Evolutionary conservation across 257 asterid genomes (phyloP).

Genomic region (Agastache rugosa): DNA sequence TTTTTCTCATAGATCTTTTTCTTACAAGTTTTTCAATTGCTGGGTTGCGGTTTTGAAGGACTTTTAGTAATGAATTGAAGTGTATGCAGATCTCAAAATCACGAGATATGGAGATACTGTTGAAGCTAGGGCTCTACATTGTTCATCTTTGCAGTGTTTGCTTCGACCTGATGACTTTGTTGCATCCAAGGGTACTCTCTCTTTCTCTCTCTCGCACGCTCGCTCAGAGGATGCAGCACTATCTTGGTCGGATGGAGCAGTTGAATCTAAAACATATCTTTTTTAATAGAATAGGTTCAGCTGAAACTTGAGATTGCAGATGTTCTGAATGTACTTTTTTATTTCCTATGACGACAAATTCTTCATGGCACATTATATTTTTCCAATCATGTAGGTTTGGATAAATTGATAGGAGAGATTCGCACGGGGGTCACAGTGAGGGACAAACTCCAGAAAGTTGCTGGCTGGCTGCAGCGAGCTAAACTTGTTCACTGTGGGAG

Average conservation of each 20-base stretch:
- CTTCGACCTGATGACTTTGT: conserved; percentile 54
- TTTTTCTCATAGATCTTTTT: background rate
- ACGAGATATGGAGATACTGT: conserved; percentile 58
- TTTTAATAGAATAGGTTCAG: too few species aligned
- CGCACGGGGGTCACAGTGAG: conserved; percentile 51
- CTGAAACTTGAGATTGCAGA: background rate
- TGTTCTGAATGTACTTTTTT: background rate
- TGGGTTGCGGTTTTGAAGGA: background rate
- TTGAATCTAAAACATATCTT: background rate
- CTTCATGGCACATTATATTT: conserved; percentile 15
- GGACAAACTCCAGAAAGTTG: conserved; percentile 64
- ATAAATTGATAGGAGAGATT: conserved; percentile 47
- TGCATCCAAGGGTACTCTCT: conserved; percentile 51
- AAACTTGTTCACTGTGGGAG: conserved; percentile 54
- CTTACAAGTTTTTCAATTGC: background rate
- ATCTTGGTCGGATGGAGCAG: background rate
- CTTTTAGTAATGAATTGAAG: conserved; percentile 9
- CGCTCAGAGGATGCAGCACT: background rate
- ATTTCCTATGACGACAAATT: background rate
- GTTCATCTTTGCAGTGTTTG: conserved; percentile 61
- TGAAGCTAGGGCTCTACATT: conserved; percentile 71
- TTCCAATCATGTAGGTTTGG: conserved; percentile 44
- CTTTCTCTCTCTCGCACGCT: conserved; percentile 16
- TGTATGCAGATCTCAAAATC: conserved; percentile 61
- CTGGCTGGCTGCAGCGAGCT: conserved; percentile 64